Base-by-base conservation (phyloP, 2,329 filamentous ascomycete genomes). In the Nectriaceae sp. region DNA sequence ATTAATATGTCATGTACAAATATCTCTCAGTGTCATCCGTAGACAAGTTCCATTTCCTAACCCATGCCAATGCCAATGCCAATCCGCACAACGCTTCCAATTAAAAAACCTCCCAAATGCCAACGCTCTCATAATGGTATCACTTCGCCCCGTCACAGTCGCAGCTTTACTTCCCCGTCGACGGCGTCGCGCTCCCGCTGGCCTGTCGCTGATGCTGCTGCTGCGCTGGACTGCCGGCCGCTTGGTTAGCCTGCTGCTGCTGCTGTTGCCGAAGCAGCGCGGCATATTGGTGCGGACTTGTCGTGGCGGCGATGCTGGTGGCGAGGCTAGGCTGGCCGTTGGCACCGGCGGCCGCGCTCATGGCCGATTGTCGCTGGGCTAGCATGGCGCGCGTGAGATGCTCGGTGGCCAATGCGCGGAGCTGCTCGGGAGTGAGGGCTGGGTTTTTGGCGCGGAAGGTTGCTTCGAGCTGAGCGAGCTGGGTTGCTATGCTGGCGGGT, bases 261-360 rank as follows among this genome's bases (percentile, higher is more conserved):
- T 83, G 80, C 56, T 83, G 80, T 33, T 80, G 78, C 38, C 80
- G 69, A 8, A 84, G 72, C 26, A 83, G 68, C 47, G 81, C 79
- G 2, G 80, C 80, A 58, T 84, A 83, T 52, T 84, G 80, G 35
- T 83, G 79, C 21, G 80, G 80, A 47, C 77, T 80, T 2, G 73
- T 71, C 1, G 76, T 76, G 16, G 72, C 70, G 1, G 73, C 67
- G 41, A 79, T 72, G 16, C 75, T 73, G 42, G 75, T 79, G 15
- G 76, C 70, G 44, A 79, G 72, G 3, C 73, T 72, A 13, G 76
- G 67, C 53, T 79, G 75, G 6, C 71, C 71, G 4, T 71, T 69
- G 13, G 68, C 75, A 10, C 79, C 79, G 3, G 78, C 77, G 2
- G 79, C 79, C 21, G 78, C 75, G 55, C 75, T 79, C 76, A 83